A percentile compares a stretch with the other conserved stretches of the same genome.
phyloP scores from a whole-genome alignment of 257 asterid species.

The Leptodermis oblonga region DNA sequence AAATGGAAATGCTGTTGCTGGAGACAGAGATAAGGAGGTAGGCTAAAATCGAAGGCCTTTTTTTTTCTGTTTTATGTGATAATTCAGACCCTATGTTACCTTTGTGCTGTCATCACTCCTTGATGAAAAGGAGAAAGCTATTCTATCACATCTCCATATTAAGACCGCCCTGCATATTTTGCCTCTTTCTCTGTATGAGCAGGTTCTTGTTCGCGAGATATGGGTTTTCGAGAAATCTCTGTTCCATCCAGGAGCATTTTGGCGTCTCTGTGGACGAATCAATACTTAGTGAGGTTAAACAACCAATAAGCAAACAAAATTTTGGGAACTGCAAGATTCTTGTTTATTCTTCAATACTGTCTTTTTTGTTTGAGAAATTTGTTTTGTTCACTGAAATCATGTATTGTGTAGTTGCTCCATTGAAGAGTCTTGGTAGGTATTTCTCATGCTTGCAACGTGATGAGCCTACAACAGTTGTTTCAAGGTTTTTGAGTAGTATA shows the following conservation, averaged over 20 bases:
- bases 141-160: neutral
- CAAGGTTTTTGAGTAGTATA: no score
- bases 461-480: no score
- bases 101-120: neutral
- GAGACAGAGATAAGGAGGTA: conserved; percentile 89
- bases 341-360: neutral
- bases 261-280: conserved; percentile 98
- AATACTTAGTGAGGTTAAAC: conserved; percentile 29
- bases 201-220: conserved; percentile 90
- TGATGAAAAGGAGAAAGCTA: neutral
- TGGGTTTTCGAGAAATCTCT: conserved; percentile 96
- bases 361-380: neutral
- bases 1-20: conserved; percentile 75
- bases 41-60: conserved; percentile 5
- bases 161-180: conserved; percentile 3
- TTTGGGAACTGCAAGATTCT: conserved; percentile 1
- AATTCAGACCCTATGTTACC: neutral
- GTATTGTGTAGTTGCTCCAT: neutral
- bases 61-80: neutral
- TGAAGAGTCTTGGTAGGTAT: neutral
- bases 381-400: no score
- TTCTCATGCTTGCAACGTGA: no score
- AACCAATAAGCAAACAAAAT: conserved; percentile 1
- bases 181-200: conserved; percentile 15
- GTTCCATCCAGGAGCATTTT: conserved; percentile 67